A percentile compares a stretch with the other conserved stretches of the same genome.
Conservation (phyloP, 345 rosid genomes). For the Clausena lansium region DNA sequence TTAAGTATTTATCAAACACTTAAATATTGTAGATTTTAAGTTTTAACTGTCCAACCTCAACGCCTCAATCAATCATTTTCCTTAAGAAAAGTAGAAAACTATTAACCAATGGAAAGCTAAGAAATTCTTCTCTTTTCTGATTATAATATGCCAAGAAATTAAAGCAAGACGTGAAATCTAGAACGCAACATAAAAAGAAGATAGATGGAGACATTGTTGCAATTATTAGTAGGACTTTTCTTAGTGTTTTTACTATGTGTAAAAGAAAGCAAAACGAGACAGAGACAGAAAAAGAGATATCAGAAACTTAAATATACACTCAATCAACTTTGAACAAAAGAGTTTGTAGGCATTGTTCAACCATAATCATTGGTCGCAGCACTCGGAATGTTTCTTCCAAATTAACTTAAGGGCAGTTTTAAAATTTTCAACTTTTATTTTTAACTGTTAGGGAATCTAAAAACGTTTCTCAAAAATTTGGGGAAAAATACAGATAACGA, state of each 20-base stretch:
- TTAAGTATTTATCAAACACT: too few species aligned
- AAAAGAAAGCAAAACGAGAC: background rate
- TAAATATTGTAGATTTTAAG: too few species aligned
- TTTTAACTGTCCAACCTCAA: rapidly evolving
- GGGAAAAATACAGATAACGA: too few species aligned
- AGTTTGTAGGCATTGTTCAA: background rate
- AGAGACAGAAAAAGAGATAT: background rate
- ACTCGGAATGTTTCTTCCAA: background rate
- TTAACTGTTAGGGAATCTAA: too few species aligned
- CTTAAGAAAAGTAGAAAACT: too few species aligned
- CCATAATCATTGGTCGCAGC: background rate
- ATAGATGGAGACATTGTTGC: background rate
- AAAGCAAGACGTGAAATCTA: background rate
- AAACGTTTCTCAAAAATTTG: too few species aligned
- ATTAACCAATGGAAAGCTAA: too few species aligned
- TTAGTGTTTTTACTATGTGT: background rate
- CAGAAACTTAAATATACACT: background rate
- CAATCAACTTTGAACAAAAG: background rate
- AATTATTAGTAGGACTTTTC: background rate
- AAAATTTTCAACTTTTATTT: too few species aligned
- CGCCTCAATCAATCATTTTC: background rate
- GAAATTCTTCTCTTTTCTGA: too few species aligned
- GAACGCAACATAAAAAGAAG: background rate
- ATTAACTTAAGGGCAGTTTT: background rate
- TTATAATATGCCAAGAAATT: background rate